A percentile compares a stretch with the other conserved stretches of the same genome.
Conservation (phyloP, 805 yeast genomes). For the Lachancea mirantina region DNA sequence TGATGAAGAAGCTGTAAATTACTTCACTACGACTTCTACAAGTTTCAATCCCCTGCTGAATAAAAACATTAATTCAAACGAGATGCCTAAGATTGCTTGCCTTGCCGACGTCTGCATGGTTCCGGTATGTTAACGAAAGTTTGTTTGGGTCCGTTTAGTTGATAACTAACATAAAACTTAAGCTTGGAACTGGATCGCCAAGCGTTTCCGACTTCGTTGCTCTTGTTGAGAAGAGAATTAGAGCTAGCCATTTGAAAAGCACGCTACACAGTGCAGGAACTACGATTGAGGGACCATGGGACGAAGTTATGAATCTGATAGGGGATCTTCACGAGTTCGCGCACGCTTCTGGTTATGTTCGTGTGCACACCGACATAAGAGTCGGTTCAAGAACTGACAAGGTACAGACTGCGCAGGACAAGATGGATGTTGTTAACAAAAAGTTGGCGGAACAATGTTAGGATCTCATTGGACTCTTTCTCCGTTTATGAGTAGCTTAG, state of each 20-base stretch:
- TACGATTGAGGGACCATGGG: constrained; percentile 89
- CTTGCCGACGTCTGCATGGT: constrained; percentile 81
- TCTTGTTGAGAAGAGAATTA: constrained; percentile 55
- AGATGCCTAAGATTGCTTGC: constrained; percentile 42
- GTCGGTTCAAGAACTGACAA: constrained; percentile 82
- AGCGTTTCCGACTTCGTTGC: constrained; percentile 81
- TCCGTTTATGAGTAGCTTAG: constrained; percentile 3
- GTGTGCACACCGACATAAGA: constrained; percentile 82
- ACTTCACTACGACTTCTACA: neutral
- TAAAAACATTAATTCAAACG: no score
- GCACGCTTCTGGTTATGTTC: constrained; percentile 63
- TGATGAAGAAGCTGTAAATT: neutral
- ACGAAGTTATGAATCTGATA: constrained; percentile 70
- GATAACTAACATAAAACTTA: neutral
- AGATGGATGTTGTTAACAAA: constrained; percentile 54
- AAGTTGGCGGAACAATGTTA: constrained; percentile 33
- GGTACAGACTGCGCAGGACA: constrained; percentile 63
- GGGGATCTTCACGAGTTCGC: constrained; percentile 70
- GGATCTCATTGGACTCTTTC: neutral
- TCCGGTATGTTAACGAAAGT: constrained; percentile 46
- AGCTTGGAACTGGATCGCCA: constrained; percentile 72
- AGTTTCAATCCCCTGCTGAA: no score
- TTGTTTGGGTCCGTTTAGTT: neutral
- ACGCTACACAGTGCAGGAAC: constrained; percentile 90
- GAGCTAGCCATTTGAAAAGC: constrained; percentile 54